Conservation (phyloP, 805 yeast genomes). For the Jamesozyma rosinii region DNA sequence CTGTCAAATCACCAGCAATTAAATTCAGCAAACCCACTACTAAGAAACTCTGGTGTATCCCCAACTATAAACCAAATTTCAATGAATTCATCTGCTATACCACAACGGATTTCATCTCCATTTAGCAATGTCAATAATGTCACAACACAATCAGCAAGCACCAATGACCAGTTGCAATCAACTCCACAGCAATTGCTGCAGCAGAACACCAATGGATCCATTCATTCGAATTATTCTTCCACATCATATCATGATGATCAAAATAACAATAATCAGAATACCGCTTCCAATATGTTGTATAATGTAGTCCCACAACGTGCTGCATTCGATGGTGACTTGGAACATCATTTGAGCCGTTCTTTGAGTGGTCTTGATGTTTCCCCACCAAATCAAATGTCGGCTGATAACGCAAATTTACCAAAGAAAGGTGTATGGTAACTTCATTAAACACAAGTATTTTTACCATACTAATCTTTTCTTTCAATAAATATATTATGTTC, state of each 20-base stretch:
- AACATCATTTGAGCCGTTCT: slow-evolving; percentile 27
- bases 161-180: slow-evolving; percentile 1
- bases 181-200: slow-evolving; percentile 8
- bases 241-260: slow-evolving; percentile 26
- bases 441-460: background rate
- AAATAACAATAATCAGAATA: background rate
- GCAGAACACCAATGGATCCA: slow-evolving; percentile 30
- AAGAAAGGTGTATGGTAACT: slow-evolving; percentile 2
- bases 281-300: background rate
- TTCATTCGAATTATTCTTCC: slow-evolving; percentile 26
- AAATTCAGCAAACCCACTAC: slow-evolving; percentile 23
- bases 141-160: background rate
- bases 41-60: slow-evolving; percentile 24
- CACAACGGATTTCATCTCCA: slow-evolving; percentile 15
- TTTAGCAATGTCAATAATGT: background rate
- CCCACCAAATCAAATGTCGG: slow-evolving; percentile 5
- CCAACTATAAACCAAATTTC: slow-evolving; percentile 17
- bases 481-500: background rate
- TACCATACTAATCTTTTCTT: background rate
- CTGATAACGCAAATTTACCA: background rate
- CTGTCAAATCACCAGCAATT: slow-evolving; percentile 20
- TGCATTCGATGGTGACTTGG: slow-evolving; percentile 9
- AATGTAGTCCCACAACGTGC: background rate
- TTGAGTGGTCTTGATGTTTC: slow-evolving; percentile 28
- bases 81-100: slow-evolving; percentile 8